Evolutionary conservation across 805 yeast species (phyloP).

Genomic region (Brettanomyces sp.): DNA sequence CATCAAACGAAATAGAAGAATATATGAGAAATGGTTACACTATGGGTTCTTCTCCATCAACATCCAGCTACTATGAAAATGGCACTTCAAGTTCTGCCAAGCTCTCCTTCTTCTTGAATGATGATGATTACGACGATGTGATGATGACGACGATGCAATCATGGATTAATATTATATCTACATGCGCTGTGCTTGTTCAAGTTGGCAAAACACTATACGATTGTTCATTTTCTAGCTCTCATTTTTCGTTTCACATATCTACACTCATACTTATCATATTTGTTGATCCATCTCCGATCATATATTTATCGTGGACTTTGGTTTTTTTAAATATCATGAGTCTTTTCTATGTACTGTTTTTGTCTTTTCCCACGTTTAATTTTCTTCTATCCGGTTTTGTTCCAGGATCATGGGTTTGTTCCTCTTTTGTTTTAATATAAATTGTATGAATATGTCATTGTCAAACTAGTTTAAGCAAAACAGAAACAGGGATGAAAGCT

Average conservation of each 20-base stretch:
- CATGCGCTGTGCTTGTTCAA: no score
- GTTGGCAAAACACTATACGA: no score
- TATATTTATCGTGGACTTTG: neutral
- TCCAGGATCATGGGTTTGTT: neutral
- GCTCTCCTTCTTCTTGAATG: conserved; percentile 8
- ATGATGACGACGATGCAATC: conserved; percentile 12
- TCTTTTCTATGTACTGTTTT: neutral
- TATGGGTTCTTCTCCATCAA: conserved; percentile 2
- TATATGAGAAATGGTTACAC: conserved; percentile 25
- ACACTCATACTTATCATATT: neutral
- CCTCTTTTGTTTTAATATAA: neutral
- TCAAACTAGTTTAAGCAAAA: neutral
- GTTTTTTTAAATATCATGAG: neutral
- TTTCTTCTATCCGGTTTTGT: neutral
- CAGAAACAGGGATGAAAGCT: no score
- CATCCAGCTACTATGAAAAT: conserved; percentile 7
- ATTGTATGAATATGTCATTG: neutral
- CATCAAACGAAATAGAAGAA: conserved; percentile 25
- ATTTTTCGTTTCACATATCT: neutral
- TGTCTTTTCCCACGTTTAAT: neutral
- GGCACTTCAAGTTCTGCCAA: conserved; percentile 4
- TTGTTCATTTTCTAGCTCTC: no score
- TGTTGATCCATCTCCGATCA: neutral
- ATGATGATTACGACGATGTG: conserved; percentile 20
- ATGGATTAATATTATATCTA: conserved; percentile 3